These are phyloP conservation scores for Discostella pseudostelligera DNA, from an alignment of 108 stramenopile genomes.

Conservation along the genomic window DNA sequence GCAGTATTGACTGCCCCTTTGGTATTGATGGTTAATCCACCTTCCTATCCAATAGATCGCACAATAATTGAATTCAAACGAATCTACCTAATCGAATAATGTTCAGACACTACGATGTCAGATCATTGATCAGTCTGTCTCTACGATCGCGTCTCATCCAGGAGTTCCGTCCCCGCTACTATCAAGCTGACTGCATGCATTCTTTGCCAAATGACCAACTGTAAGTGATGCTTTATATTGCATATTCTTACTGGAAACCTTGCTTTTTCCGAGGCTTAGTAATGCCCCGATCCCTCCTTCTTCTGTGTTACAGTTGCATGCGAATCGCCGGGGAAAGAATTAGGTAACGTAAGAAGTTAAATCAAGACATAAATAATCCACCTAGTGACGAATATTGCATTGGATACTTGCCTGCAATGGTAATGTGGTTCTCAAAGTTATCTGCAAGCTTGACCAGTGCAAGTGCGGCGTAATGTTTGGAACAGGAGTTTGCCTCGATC, in stretches of 20 bases:
- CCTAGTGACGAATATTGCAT: not conserved
- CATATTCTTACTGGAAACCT: conserved; percentile 66
- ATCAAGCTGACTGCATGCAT: conserved; percentile 33
- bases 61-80: too few relatives aligned
- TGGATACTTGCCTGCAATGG: conserved; percentile 49
- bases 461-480: conserved; percentile 82
- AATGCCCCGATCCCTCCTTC: conserved; percentile 86
- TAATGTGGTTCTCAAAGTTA: conserved; percentile 85
- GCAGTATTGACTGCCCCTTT: too few relatives aligned
- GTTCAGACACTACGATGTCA: too few relatives aligned
- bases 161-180: conserved; percentile 1
- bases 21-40: too few relatives aligned
- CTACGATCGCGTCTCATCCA: too few relatives aligned
- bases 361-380: not conserved
- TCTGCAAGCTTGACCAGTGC: conserved; percentile 87
- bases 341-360: not conserved
- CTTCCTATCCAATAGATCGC: too few relatives aligned
- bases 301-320: conserved; percentile 12
- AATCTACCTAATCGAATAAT: too few relatives aligned
- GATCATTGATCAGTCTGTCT: too few relatives aligned
- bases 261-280: conserved; percentile 62
- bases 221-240: conserved; percentile 77
- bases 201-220: conserved; percentile 65
- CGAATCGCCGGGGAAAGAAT: not conserved
- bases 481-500: conserved; percentile 72